Evolutionary conservation across 352 stramenopile species (phyloP), one percentile per base, ranked within the genome.

Genomic region (Blastocystis sp.): DNA sequence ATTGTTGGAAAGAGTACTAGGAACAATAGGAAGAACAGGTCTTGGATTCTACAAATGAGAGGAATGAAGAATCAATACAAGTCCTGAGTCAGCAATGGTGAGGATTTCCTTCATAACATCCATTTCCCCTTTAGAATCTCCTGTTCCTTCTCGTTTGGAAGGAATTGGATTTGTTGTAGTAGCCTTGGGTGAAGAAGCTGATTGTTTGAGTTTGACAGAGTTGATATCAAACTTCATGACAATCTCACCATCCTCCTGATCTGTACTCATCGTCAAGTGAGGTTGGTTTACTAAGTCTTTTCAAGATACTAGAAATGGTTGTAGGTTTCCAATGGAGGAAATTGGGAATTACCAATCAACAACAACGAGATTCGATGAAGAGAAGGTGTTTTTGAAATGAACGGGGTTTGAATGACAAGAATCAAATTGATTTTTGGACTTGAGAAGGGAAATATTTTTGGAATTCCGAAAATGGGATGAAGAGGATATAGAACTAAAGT

Each of bases 231-330:
- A 61, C n/a, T 49, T 19, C 12, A n/a, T 32, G 37, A 83, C 19
- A 35, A 83, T 19, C 51, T 83, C 71, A n/a, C 71, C 71, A 46
- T 83, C 71, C 27, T 83, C 71, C 32, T 65, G 71, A n/a, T 83
- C 71, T 83, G 51, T 65, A 65, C 21, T 83, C 71, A 83, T 83
- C 21, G 37, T 16, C 16, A 24, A 51, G 27, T 65, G 57, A n/a
- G 66, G 39, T 46, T 46, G 39, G 39, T 46, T 46, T 46, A 46
- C 39, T 46, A 46, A 46, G 39, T 46, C 39, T 46, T 46, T 46
- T 46, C 39, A 9, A 46, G 39, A 46, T 46, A 46, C 39, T 46
- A 46, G 39, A 46, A 46, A 46, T 46, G 39, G 39, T 9, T 46
- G 39, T 9, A 46, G 39, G 39, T 46, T 46, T 46, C 39, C 39